phyloP scores from a whole-genome alignment of 2,329 filamentous ascomycete genomes.

The Lizonia empirigonia region DNA sequence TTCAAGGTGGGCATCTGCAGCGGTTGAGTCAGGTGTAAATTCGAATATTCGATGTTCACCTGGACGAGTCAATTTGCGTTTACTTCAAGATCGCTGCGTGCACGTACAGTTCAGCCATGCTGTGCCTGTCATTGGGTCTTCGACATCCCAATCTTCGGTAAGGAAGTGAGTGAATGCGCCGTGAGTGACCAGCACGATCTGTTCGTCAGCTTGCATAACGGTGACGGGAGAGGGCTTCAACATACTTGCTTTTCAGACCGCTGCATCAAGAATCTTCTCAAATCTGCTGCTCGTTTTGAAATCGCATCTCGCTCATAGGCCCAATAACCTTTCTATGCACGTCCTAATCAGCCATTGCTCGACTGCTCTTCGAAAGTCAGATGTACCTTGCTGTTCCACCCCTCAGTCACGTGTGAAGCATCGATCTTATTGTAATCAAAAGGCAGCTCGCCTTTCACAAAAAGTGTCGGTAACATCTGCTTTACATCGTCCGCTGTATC shows the following conservation, averaged over 20 bases:
- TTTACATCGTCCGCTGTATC: constrained; percentile 55
- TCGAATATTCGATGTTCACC: constrained; percentile 41
- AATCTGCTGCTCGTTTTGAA: constrained; percentile 34
- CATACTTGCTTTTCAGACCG: constrained; percentile 37
- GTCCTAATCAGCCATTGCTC: constrained; percentile 9
- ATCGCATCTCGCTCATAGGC: constrained; percentile 38
- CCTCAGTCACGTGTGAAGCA: constrained; percentile 63
- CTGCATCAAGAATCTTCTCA: constrained; percentile 37
- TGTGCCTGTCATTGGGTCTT: constrained; percentile 37
- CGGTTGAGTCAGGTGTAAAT: constrained; percentile 34
- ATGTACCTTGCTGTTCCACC: constrained; percentile 72
- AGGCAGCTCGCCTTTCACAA: constrained; percentile 64
- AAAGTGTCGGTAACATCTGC: constrained; percentile 26
- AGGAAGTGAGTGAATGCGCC: constrained; percentile 85
- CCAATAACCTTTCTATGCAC: constrained; percentile 37
- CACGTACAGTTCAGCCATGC: constrained; percentile 42
- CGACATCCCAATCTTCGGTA: constrained; percentile 72
- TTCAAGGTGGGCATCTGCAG: constrained; percentile 35
- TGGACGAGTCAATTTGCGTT: neutral
- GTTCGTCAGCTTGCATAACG: constrained; percentile 40
- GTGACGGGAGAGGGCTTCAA: neutral
- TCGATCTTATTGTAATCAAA: constrained; percentile 61
- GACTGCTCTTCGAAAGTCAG: neutral
- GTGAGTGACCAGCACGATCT: constrained; percentile 80
- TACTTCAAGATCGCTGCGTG: neutral